Conservation (phyloP, 2,329 filamentous ascomycete species). For the Aspergillus jensenii region DNA sequence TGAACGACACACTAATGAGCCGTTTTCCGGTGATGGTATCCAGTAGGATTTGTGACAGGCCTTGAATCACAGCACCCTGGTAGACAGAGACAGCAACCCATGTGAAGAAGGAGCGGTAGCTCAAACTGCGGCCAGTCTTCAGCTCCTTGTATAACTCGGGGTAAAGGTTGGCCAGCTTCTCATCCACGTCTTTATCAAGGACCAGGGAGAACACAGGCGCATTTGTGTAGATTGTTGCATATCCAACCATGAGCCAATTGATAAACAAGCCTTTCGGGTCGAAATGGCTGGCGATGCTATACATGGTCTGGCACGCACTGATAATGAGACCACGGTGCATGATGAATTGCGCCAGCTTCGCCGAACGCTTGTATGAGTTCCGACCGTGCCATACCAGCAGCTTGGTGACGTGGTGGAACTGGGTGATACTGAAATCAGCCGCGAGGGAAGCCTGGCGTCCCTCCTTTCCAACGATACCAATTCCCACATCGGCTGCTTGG, state of each 20-base stretch:
- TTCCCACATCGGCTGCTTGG: slow-evolving; percentile 94
- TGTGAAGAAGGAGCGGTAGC: slow-evolving; percentile 91
- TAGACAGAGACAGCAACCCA: slow-evolving; percentile 96
- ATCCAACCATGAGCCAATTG: slow-evolving; percentile 95
- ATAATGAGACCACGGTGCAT: slow-evolving; percentile 97
- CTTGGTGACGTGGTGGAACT: slow-evolving; percentile 93
- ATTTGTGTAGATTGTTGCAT: slow-evolving; percentile 94
- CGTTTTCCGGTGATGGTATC: slow-evolving; percentile 63
- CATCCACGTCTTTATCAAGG: slow-evolving; percentile 91
- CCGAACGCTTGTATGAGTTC: slow-evolving; percentile 93
- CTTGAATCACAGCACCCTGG: slow-evolving; percentile 92
- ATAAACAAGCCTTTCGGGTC: slow-evolving; percentile 93
- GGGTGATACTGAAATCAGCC: slow-evolving; percentile 93
- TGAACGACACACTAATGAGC: slow-evolving; percentile 91
- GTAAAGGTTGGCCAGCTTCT: slow-evolving; percentile 89
- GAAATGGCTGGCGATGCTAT: slow-evolving; percentile 87
- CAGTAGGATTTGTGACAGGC: slow-evolving; percentile 84
- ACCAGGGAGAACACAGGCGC: slow-evolving; percentile 89
- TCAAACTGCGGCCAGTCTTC: slow-evolving; percentile 81
- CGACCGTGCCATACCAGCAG: slow-evolving; percentile 98
- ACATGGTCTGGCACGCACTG: slow-evolving; percentile 94
- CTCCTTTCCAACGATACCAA: slow-evolving; percentile 97
- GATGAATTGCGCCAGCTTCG: slow-evolving; percentile 95
- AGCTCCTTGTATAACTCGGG: slow-evolving; percentile 97
- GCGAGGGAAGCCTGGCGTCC: slow-evolving; percentile 91